Evolutionary conservation across 2,329 filamentous ascomycete species (phyloP).

Genomic region (Fonsecaea erecta): DNA sequence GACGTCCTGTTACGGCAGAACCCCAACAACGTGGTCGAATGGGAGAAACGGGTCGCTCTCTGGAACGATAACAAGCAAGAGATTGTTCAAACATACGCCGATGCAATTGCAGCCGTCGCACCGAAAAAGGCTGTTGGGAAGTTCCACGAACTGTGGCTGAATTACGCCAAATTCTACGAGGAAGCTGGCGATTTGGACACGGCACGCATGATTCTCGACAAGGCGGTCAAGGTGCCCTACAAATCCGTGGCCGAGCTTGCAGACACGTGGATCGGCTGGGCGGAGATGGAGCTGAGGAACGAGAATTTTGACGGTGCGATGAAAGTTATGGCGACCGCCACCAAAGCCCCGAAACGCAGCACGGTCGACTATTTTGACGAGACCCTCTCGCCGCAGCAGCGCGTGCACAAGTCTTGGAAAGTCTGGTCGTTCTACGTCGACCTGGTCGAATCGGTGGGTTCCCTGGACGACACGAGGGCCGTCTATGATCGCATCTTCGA

Average conservation of each 20-base stretch:
- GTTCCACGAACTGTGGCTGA: slow-evolving; percentile 94
- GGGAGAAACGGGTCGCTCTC: slow-evolving; percentile 93
- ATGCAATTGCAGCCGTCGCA: slow-evolving; percentile 88
- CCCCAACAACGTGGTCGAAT: slow-evolving; percentile 92
- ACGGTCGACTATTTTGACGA: slow-evolving; percentile 99
- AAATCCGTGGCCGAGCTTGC: slow-evolving; percentile 96
- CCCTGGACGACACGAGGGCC: slow-evolving; percentile 87
- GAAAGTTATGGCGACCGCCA: slow-evolving; percentile 94
- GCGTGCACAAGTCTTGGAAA: slow-evolving; percentile 99
- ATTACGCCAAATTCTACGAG: slow-evolving; percentile 98
- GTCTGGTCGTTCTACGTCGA: slow-evolving; percentile 99
- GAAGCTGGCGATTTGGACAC: slow-evolving; percentile 80
- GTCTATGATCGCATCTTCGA: slow-evolving; percentile 98
- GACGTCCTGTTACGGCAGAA: slow-evolving; percentile 95
- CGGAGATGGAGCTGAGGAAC: slow-evolving; percentile 93
- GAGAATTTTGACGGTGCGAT: slow-evolving; percentile 96
- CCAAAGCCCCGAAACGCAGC: slow-evolving; percentile 95
- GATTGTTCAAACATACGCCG: slow-evolving; percentile 90
- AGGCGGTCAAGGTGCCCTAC: slow-evolving; percentile 96
- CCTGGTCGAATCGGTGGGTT: slow-evolving; percentile 90
- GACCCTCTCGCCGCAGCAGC: slow-evolving; percentile 86
- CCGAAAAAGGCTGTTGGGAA: slow-evolving; percentile 93
- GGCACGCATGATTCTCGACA: slow-evolving; percentile 92
- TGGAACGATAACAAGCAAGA: slow-evolving; percentile 94
- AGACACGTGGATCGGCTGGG: slow-evolving; percentile 99